Percentiles rank a stretch among this genome's conserved stretches.
phyloP scores from a whole-genome alignment of 2,329 filamentous ascomycete species.

The Leptographium procerum region DNA sequence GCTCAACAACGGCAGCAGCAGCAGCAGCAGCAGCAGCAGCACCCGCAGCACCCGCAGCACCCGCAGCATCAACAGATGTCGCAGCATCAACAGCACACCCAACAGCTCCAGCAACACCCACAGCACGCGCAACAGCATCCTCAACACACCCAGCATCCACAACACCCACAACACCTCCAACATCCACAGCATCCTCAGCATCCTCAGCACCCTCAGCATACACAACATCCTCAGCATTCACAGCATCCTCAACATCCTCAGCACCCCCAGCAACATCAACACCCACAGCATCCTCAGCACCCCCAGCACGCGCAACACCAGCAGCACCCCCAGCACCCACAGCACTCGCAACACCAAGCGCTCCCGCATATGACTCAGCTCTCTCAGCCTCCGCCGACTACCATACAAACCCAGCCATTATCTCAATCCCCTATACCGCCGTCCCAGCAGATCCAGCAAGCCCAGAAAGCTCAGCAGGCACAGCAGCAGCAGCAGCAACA shows the following conservation, averaged over 20 bases:
- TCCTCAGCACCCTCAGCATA: not conserved
- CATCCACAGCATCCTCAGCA: constrained; percentile 2
- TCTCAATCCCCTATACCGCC: constrained; percentile 31
- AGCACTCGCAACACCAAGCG: constrained; percentile 4
- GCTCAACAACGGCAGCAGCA: constrained; percentile 19
- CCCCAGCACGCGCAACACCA: not conserved
- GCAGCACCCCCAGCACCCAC: constrained; percentile 3
- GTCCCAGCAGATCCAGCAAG: constrained; percentile 31
- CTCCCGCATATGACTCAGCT: constrained; percentile 16
- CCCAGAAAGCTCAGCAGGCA: constrained; percentile 9
- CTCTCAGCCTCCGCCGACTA: constrained; percentile 20
- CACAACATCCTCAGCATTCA: not conserved
- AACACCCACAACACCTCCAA: constrained; percentile 4
- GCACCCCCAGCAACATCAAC: constrained; percentile 4
- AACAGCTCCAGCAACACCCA: constrained; percentile 11
- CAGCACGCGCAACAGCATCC: constrained; percentile 10
- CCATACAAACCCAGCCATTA: constrained; percentile 32
- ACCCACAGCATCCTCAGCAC: constrained; percentile 4
- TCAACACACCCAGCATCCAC: constrained; percentile 7
- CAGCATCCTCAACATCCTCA: constrained; percentile 3
- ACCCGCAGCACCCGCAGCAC: constrained; percentile 5
- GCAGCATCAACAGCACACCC: constrained; percentile 9
- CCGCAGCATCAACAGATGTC: constrained; percentile 5
- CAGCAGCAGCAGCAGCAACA: constrained; percentile 11
- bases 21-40: constrained; percentile 8